These are phyloP conservation scores for Pterocarpus santalinus DNA, from an alignment of 306 rosid species.

Conservation along the genomic window DNA sequence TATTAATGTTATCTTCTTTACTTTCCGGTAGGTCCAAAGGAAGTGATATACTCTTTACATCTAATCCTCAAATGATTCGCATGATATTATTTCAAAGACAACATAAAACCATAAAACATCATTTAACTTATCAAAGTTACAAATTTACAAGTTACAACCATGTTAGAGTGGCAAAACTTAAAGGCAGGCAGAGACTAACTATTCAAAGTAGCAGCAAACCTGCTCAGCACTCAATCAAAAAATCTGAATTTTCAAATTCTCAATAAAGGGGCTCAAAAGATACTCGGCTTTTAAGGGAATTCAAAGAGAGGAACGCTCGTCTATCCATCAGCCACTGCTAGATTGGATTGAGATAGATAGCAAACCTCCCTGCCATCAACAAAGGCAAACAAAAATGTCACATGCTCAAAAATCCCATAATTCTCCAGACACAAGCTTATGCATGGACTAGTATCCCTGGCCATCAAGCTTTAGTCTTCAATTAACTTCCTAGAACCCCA, in stretches of 20 bases:
- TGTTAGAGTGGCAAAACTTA: constrained; percentile 33
- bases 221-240: constrained; percentile 38
- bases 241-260: constrained; percentile 34
- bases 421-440: background rate
- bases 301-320: constrained; percentile 26
- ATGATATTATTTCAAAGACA: constrained; percentile 32
- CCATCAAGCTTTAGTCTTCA: background rate
- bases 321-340: constrained; percentile 40
- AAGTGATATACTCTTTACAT: background rate
- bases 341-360: constrained; percentile 69
- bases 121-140: constrained; percentile 29
- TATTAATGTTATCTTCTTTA: background rate
- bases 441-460: background rate
- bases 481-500: background rate
- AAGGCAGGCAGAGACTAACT: constrained; percentile 26
- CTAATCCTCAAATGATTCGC: constrained; percentile 28
- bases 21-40: constrained; percentile 16
- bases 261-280: background rate
- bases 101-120: constrained; percentile 32
- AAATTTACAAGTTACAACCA: constrained; percentile 22
- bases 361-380: constrained; percentile 64
- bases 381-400: constrained; percentile 28
- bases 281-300: constrained; percentile 8
- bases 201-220: constrained; percentile 33
- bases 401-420: background rate